Evolutionary conservation across 2,329 filamentous ascomycete species (phyloP), one percentile per base, ranked within the genome.

Genomic region (Aspergillus chevalieri): DNA sequence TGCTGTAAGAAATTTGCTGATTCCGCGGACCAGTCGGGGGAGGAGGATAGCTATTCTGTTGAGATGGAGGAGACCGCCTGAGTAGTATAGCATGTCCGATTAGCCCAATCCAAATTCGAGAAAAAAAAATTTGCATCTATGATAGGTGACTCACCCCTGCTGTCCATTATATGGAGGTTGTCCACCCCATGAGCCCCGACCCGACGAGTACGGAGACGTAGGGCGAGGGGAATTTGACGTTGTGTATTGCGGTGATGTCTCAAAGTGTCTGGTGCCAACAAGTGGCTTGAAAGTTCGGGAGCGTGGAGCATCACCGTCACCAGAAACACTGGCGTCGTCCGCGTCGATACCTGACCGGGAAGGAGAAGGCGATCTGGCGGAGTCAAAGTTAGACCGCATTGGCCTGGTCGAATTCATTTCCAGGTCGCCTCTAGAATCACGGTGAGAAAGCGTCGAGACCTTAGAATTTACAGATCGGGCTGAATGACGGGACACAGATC

Each of bases 11-110:
- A 26, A 56, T 58, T 51, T 68, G 66, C 19, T 80, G 76, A 26
- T 72, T 74, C 52, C 81, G 77, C 4, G 80, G 76, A 6, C 73
- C 78, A 50, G 70, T 76, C 41, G 78, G 73, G 12, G 33, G 34
- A 17, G 34, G 34, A 17, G 76, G 70, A 58, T 80, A 81, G 49
- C 71, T 78, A 39, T 73, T 72, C 52, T 82, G 78, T 39, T 79
- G 72, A 61, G 85, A 84, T 26, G 83, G 77, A 17, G 79, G 76
- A 41, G 84, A 85, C 67, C 84, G 84, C 26, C 81, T 84, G 21
- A 22, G 54, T 73, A 70, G 52, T 41, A 22, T 41, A 17, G 74
- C 52, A 70, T 73, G 42, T 43, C 47, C 28, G n/a, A 43, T 61
- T 46, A 53, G 52, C 17, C 50, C 51, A 36, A 52, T 33, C 47